Evolutionary conservation across 371 early-diverging fungal genomes (phyloP).

Genomic region (Mortierella sp.): DNA sequence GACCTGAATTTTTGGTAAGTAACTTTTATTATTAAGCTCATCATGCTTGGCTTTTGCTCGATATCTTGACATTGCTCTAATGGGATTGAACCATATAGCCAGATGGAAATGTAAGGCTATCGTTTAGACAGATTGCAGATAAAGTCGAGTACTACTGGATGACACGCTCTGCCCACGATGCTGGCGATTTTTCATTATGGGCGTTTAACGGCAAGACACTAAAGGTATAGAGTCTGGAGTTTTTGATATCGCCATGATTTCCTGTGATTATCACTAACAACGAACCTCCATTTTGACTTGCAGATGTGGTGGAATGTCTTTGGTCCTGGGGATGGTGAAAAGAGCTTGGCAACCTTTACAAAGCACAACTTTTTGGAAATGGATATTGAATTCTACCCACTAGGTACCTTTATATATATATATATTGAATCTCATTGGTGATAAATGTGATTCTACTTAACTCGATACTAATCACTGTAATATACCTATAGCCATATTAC

Average conservation of each 20-base stretch:
- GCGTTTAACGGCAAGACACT: constrained; percentile 75
- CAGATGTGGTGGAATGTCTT: constrained; percentile 58
- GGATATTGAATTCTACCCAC: constrained; percentile 84
- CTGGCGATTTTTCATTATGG: constrained; percentile 76
- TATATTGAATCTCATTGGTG: neutral
- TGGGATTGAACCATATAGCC: constrained; percentile 10
- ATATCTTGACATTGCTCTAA: neutral
- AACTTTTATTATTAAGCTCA: neutral
- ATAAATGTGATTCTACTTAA: neutral
- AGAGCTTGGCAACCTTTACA: constrained; percentile 43
- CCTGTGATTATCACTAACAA: neutral
- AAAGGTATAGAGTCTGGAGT: constrained; percentile 61
- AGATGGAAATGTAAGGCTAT: constrained; percentile 52
- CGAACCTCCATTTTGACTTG: neutral
- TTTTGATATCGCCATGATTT: neutral
- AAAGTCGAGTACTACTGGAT: constrained; percentile 84
- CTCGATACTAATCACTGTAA: neutral
- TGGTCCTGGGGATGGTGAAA: constrained; percentile 41
- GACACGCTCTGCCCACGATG: constrained; percentile 66
- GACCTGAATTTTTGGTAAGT: constrained; percentile 52
- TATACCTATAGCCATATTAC: constrained; percentile 69
- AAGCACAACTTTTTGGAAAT: constrained; percentile 63
- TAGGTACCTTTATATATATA: constrained; percentile 74
- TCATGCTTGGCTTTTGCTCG: neutral
- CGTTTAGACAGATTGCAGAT: constrained; percentile 64